phyloP scores from a whole-genome alignment of 2,329 filamentous ascomycete genomes.

The Colletotrichum caudatum region DNA sequence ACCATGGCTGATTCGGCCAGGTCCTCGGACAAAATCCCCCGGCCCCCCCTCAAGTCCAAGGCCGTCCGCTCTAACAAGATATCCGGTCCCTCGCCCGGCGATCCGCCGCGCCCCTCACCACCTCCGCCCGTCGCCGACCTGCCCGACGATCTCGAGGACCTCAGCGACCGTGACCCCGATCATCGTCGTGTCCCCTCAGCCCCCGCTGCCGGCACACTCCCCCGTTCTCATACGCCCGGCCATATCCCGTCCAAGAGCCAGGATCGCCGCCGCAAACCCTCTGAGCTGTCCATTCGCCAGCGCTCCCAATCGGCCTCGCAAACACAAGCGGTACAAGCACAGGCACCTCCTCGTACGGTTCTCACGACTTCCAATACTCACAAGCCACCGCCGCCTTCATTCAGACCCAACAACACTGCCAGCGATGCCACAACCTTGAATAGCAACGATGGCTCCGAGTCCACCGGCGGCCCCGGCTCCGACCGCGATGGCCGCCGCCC shows the following conservation, averaged over 20 bases:
- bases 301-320: slow-evolving; percentile 65
- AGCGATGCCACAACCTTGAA: slow-evolving; percentile 41
- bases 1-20: slow-evolving; percentile 44
- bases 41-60: slow-evolving; percentile 53
- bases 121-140: slow-evolving; percentile 27
- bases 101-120: slow-evolving; percentile 46
- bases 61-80: slow-evolving; percentile 68
- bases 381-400: slow-evolving; percentile 40
- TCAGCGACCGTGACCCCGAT: slow-evolving; percentile 46
- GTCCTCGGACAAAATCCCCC: slow-evolving; percentile 39
- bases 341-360: slow-evolving; percentile 44
- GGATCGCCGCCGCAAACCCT: slow-evolving; percentile 61
- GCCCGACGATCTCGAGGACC: slow-evolving; percentile 45
- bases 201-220: slow-evolving; percentile 51
- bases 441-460: slow-evolving; percentile 45
- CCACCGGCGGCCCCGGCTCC: slow-evolving; percentile 44
- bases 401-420: slow-evolving; percentile 39
- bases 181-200: slow-evolving; percentile 42
- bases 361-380: slow-evolving; percentile 42
- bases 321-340: slow-evolving; percentile 42
- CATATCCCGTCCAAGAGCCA: slow-evolving; percentile 71
- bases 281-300: slow-evolving; percentile 66
- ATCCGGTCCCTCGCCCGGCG: slow-evolving; percentile 52
- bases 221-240: slow-evolving; percentile 72
- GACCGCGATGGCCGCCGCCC: slow-evolving; percentile 54